Base-by-base conservation (phyloP, 352 stramenopile genomes). In the Aphanomyces euteiches region DNA sequence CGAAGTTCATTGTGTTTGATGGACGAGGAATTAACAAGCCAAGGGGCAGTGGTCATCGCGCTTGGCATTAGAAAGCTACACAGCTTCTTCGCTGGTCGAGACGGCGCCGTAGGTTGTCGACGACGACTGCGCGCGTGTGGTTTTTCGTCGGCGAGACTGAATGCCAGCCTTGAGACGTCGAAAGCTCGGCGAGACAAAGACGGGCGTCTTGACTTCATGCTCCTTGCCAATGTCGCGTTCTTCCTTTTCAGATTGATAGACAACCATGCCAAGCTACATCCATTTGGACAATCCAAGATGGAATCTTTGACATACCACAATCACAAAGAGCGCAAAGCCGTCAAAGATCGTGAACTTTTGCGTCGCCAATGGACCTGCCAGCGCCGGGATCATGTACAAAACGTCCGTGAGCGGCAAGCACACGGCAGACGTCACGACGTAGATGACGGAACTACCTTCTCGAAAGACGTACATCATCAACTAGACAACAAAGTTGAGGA, bases 121-220 rank as follows among this genome's bases (percentile, higher is more conserved):
- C n/a, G 28, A 17, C 10, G 15, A 7, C 12, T 37, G 15, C 2
- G 54, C 28, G 28, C 28, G 7, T 3, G 54, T 61, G 5, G 3
- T 7, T 41, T 39, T 37, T 37, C 43, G 39, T 1, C 21, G 13
- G 54, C 54, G 54, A n/a, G 54, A 41, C 64, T 70, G 37, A 37
- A 70, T 17, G 54, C 56, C 56, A n/a, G 36, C 53, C 47, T 70
- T 70, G n/a, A 70, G 47, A 72, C 91, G 92, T 67, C 93, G 87
- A 40, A 95, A 76, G 37, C 81, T 70, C 5, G 64, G 64, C 36
- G 64, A 70, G 19, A 36, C 36, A 34, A 64, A 70, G 47, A 63
- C n/a, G 43, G 64, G 64, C 34, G 64, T 64, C 40, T 70, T 70
- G 50, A 56, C 39, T 8, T 60, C 64, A 12, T 36, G 64, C 40